Base-by-base conservation (phyloP, 306 rosid genomes). In the Medicago ruthenica region DNA sequence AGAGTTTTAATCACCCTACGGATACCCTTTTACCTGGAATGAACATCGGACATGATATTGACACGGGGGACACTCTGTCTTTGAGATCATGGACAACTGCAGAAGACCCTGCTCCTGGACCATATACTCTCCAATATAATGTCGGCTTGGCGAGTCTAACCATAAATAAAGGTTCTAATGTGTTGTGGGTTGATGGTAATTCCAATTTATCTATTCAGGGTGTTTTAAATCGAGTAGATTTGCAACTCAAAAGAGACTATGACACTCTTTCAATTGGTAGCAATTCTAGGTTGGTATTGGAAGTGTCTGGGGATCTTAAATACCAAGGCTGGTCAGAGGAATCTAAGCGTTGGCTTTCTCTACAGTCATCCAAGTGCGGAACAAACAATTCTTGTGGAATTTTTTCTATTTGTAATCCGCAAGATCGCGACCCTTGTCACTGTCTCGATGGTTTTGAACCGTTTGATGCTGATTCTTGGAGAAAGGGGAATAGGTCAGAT, bases 261-360 rank as follows among this genome's bases (percentile, higher is more conserved):
- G 31, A 27, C 31, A 27, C 31, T 3, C 31, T 27, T 27, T 27
- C 31, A 27, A 27, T 27, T 3, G 31, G 31, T 36, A 14, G n/a
- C 67, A 8, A 48, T 6, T 41, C 64, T 70, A 36, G 37, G 21
- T 0, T 81, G 69, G 78, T 76, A 10, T 61, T 81, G 12, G 74
- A 76, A 76, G 78, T 70, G 6, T 70, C 81, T 20, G 81, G 84
- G 17, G 85, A 76, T 60, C 74, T 76, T 36, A 53, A 53, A n/a
- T 17, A 31, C 18, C 63, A 50, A 6, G 0, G 0, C 8, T 76
- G 78, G 81, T 81, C 69, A 0, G 39, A 62, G 2, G 15, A 76
- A 9, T 2, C 1, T 2, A 70, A 7, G 4, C 5, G 17, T 27
- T 81, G 81, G 78, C 17, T 62, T 54, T 27, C 78, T 42, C 0